Evolutionary conservation across 768 basidiomycete species (phyloP).

Genomic region (Auricularia cornea): DNA sequence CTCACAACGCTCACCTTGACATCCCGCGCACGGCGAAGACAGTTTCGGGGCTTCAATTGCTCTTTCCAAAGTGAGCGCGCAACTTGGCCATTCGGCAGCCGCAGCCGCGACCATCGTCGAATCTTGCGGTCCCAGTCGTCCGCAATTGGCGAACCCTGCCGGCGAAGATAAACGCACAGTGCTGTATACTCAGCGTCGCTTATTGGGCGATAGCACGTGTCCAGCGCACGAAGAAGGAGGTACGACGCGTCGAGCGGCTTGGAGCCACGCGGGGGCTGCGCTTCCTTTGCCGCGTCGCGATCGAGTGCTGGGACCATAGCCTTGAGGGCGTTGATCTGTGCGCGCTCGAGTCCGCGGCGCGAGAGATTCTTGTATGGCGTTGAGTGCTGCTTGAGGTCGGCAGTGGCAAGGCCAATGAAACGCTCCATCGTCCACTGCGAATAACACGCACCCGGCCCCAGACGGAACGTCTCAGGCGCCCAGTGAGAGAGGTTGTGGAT

Average conservation of each 20-base stretch:
- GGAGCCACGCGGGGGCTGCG: no score
- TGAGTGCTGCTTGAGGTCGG: background rate
- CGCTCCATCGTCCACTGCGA: slow-evolving; percentile 24
- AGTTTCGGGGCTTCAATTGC: background rate
- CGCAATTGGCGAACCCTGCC: background rate
- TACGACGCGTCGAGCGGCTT: no score
- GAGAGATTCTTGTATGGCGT: slow-evolving; percentile 1
- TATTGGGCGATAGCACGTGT: no score
- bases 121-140: background rate
- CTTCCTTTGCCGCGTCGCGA: no score
- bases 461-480: slow-evolving; percentile 15
- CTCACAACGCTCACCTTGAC: no score
- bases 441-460: slow-evolving; percentile 16
- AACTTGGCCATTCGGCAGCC: background rate
- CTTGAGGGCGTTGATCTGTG: slow-evolving; percentile 3
- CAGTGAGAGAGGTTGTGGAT: slow-evolving; percentile 27
- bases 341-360: background rate
- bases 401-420: background rate
- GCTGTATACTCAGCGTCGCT: no score
- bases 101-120: background rate
- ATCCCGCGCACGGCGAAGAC: no score
- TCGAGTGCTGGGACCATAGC: background rate
- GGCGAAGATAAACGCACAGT: no score
- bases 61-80: slow-evolving; percentile 1
- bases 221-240: no score